Evolutionary conservation across 2,329 filamentous ascomycete genomes (phyloP), one percentile per base, ranked within the genome.

Genomic region (Penicillium palitans): DNA sequence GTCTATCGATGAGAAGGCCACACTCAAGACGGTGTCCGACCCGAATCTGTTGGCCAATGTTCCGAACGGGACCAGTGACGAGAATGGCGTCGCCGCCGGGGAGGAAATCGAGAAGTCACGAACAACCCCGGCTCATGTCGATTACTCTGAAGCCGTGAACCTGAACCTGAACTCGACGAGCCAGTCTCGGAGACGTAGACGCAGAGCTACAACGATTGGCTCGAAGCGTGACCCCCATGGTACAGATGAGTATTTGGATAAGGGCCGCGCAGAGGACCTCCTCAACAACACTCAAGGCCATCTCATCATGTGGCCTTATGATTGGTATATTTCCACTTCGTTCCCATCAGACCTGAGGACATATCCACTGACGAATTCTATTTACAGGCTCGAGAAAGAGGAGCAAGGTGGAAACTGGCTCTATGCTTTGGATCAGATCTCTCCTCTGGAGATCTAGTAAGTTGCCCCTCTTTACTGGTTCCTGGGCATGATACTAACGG

Each of bases 401-500:
- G 95, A 98, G 79, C 86, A 88, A 70, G 93, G 91, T 65, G 91
- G 92, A 57, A 96, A 97, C 72, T 99, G 95, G 95, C 84, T 97
- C 62, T 98, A 96, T 77, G 91, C 93, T 71, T 91, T 98, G 56
- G 95, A 99, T 75, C 89, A 96, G 75, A 88, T 99, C 72, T 96
- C 95, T 68, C 95, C 95, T 57, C 81, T 99, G 77, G 92, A 97
- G 78, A 98, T 99, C 70, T 99, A 99, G 76, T 78, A 73, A 70
- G 76, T 72, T 51, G 15, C 17, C 6, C 10, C 13, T 31, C 9
- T 15, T 33, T n/a, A 13, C 19, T 31, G 40, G 2, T 9, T 13
- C 25, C 12, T 37, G 21, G 33, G 19, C n/a, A 39, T 4, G 31
- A 41, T 59, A 48, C 68, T 72, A 61, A 73, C 61, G 4, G 10